These are phyloP conservation scores for Fabrea salina DNA, from an alignment of 169 alveolate genomes.

Conservation along the genomic window DNA sequence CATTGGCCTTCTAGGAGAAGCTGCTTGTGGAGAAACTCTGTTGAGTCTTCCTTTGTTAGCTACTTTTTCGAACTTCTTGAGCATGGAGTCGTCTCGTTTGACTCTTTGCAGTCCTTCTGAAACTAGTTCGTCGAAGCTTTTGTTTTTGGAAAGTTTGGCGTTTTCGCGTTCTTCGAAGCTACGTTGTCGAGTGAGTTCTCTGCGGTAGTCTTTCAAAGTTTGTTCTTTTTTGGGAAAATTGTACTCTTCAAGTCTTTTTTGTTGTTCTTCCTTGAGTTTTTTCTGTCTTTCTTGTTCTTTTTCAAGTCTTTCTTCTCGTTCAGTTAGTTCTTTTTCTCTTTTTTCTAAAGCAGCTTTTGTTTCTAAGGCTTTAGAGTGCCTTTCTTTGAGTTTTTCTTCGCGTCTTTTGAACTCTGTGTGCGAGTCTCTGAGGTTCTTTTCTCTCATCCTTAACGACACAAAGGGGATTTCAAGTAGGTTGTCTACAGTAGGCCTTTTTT, in stretches of 20 bases:
- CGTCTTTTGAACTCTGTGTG: neutral
- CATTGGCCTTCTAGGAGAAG: too few relatives aligned
- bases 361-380: neutral
- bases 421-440: neutral
- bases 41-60: neutral
- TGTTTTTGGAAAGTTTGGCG: neutral
- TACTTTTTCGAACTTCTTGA: neutral
- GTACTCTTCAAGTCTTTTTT: neutral
- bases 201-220: neutral
- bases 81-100: neutral
- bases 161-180: neutral
- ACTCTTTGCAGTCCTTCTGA: neutral
- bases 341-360: neutral
- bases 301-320: too few relatives aligned
- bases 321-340: slow-evolving; percentile 21
- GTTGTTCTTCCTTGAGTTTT: neutral
- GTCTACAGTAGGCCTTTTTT: slow-evolving; percentile 72
- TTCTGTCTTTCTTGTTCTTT: neutral
- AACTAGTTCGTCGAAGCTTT: neutral
- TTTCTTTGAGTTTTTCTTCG: neutral
- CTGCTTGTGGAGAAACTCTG: too few relatives aligned
- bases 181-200: neutral
- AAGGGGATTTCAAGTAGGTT: slow-evolving; percentile 26
- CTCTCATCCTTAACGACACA: neutral
- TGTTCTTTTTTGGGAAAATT: neutral